Conservation (phyloP, 306 rosid genomes). For the Mimosa bimucronata region DNA sequence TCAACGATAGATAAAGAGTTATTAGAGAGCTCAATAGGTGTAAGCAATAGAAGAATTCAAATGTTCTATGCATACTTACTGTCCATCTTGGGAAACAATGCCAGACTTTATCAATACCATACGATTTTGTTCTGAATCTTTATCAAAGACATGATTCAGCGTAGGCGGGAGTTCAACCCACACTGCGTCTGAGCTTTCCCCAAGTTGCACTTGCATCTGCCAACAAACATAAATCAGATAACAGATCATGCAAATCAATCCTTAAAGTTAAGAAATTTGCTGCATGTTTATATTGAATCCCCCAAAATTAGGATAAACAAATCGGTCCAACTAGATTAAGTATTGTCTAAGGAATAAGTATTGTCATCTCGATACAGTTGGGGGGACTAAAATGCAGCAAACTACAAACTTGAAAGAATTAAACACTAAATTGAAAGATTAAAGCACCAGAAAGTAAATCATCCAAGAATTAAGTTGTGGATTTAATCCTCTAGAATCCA, state of each 20-base stretch:
- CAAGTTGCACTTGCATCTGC: constrained; percentile 77
- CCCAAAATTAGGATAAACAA: neutral
- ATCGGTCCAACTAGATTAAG: too few species aligned
- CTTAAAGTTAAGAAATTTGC: neutral
- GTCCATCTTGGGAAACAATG: constrained; percentile 62
- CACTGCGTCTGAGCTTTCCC: constrained; percentile 70
- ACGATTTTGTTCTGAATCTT: constrained; percentile 49
- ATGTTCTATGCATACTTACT: constrained; percentile 56
- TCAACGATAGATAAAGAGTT: constrained; percentile 34
- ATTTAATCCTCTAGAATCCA: neutral
- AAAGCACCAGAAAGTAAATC: neutral
- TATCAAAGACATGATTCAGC: constrained; percentile 49
- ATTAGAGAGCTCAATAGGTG: constrained; percentile 29
- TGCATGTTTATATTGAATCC: neutral
- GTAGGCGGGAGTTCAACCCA: constrained; percentile 67
- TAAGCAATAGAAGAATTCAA: constrained; percentile 25
- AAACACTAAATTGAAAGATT: neutral
- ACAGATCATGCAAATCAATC: neutral
- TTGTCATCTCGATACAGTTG: too few species aligned
- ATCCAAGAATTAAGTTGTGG: neutral
- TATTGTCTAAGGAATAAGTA: too few species aligned
- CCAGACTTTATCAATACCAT: constrained; percentile 59
- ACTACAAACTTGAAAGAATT: neutral
- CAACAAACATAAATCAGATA: constrained; percentile 25
- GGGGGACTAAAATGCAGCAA: neutral